A percentile compares a stretch with the other conserved stretches of the same genome.
phyloP scores from a whole-genome alignment of 192 early-diverging fungal genomes.

The Gryganskiella cystojenkinii region DNA sequence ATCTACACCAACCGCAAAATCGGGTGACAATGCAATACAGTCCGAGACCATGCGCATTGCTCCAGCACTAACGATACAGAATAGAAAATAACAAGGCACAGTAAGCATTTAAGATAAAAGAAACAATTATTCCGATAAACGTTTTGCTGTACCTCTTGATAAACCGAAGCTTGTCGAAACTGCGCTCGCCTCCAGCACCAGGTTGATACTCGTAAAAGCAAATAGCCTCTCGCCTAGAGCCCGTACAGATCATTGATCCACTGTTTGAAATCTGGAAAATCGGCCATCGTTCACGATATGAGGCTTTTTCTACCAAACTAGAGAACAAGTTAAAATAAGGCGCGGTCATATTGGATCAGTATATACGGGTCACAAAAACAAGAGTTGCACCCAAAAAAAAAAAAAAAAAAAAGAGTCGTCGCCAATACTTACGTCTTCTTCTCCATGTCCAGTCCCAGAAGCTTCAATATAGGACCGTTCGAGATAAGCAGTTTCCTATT shows the following conservation, averaged over 20 bases:
- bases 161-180: conserved; percentile 27
- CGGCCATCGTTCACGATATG: conserved; percentile 44
- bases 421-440: conserved; percentile 33
- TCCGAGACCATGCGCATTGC: conserved; percentile 27
- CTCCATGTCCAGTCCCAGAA: conserved; percentile 33
- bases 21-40: conserved; percentile 35
- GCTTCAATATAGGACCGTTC: conserved; percentile 32
- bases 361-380: too few relatives aligned
- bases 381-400: background rate
- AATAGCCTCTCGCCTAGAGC: conserved; percentile 36
- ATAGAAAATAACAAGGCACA: background rate
- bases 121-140: background rate
- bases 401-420: background rate
- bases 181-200: background rate
- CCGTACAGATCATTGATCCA: conserved; percentile 42
- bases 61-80: conserved; percentile 7
- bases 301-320: conserved; percentile 36
- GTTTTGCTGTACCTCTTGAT: conserved; percentile 21
- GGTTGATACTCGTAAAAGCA: conserved; percentile 45
- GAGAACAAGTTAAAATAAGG: background rate
- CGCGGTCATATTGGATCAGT: too few relatives aligned
- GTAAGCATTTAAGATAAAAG: background rate
- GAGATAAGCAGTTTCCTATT: conserved; percentile 35
- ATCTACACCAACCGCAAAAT: conserved; percentile 35
- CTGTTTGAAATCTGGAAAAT: conserved; percentile 41